Base-by-base conservation (phyloP, 805 yeast genomes). In the Candida silvicultrix region DNA sequence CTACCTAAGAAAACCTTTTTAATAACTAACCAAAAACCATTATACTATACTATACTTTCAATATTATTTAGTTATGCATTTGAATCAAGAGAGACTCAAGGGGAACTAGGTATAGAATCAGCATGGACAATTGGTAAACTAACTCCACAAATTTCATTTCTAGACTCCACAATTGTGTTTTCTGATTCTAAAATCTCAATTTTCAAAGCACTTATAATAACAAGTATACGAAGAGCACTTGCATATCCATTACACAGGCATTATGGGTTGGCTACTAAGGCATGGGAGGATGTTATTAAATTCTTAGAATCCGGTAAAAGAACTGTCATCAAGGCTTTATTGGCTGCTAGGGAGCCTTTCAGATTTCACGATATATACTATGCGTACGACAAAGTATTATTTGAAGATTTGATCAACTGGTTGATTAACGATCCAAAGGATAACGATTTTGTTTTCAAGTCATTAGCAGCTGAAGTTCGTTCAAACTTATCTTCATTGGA, bases 121-220 rank as follows among this genome's bases (percentile, higher is more conserved):
- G 88, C 95, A 0, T 94, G 99, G 99, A 82, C 92, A 0, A 75
- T 94, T 5, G 99, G 99, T 1, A 89, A 85, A 54, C 56, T 94
- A 20, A 68, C 81, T 0, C 96, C 98, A 1, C 94, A 88, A 56
- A 64, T 92, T 35, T 62, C 89, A 8, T 80, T 74, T 52, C 66
- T 94, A 29, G 98, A 89, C 60, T 66, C 77, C 15, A 79, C 75
- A 52, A 52, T 85, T 23, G 59, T 75, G 1, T 51, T 66, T 18
- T 62, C 51, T 18, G 63, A 55, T 43, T 50, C 46, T 4, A 48
- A 41, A 15, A 46, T 66, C 32, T 39, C 58, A 2, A 57, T 77
- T 28, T 69, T 92, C 34, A 69, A 68, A 42, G 78, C 81, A 0
- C 58, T 82, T 0, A 70, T 85, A 8, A 58, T 82, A 1, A 80